phyloP scores from a whole-genome alignment of 805 yeast genomes.

The Saccharomycopsis malanga region DNA sequence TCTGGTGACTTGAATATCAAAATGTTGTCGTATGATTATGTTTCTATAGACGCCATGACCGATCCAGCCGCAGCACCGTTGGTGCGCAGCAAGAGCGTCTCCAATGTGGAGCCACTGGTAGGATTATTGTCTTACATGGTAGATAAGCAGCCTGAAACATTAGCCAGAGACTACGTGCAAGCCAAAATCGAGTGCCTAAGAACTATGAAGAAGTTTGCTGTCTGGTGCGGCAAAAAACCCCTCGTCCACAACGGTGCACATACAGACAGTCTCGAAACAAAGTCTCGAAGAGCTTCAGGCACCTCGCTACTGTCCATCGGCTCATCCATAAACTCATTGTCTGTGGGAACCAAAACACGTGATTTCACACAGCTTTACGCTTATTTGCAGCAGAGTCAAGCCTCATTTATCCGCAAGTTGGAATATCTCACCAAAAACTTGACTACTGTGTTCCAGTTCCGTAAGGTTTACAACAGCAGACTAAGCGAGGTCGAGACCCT shows the following conservation, averaged over 20 bases:
- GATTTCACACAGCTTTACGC: slow-evolving; percentile 7
- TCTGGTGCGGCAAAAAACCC: no score
- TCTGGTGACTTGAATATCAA: slow-evolving; percentile 29
- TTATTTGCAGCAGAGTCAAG: slow-evolving; percentile 4
- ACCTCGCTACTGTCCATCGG: no score
- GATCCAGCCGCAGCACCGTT: no score
- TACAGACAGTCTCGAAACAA: no score
- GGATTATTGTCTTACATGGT: no score
- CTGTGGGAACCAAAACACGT: background rate
- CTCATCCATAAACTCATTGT: no score
- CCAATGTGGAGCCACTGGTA: slow-evolving; percentile 30
- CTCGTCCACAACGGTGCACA: no score
- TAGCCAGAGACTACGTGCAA: slow-evolving; percentile 1
- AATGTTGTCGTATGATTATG: slow-evolving; percentile 26
- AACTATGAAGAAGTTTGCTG: background rate
- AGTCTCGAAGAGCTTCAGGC: no score
- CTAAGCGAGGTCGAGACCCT: slow-evolving; percentile 46
- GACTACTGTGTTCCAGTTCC: slow-evolving; percentile 7
- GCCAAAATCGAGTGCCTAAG: background rate
- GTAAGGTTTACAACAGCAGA: slow-evolving; percentile 30
- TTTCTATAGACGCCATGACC: no score
- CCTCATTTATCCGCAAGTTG: background rate
- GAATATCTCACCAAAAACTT: slow-evolving; percentile 12
- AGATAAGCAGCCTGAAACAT: no score
- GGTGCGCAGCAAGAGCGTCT: slow-evolving; percentile 32